Conservation (phyloP, 129 eudicot genomes). For the Lactuca saligna region DNA sequence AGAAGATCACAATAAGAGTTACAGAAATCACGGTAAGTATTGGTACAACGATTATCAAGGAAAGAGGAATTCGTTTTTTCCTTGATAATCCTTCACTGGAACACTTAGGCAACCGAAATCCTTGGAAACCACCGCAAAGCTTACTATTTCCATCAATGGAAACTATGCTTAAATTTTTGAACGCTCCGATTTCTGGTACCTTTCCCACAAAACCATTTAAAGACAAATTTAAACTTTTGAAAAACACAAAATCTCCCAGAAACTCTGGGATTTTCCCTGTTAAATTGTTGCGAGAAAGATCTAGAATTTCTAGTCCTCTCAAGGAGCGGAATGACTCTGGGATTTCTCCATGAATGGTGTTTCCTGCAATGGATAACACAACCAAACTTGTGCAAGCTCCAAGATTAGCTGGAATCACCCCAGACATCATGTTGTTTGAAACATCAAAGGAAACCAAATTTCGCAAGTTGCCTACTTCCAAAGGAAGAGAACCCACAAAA, state of each 20-base stretch:
- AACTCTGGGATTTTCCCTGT: constrained; percentile 10
- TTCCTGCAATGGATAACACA: not conserved
- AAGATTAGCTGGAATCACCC: constrained; percentile 20
- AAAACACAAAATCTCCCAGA: constrained; percentile 12
- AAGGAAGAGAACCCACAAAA: constrained; percentile 13
- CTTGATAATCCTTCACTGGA: not conserved
- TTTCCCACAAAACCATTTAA: constrained; percentile 31
- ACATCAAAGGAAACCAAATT: constrained; percentile 2
- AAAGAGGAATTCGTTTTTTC: not conserved
- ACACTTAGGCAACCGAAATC: constrained; percentile 21
- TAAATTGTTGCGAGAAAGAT: constrained; percentile 26
- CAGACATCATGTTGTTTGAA: constrained; percentile 21
- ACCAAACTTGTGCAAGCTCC: constrained; percentile 18
- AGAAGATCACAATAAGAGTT: not conserved
- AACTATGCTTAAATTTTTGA: constrained; percentile 11
- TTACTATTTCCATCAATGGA: constrained; percentile 16
- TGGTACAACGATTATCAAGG: not conserved
- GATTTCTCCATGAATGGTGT: constrained; percentile 17
- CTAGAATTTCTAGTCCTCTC: constrained; percentile 18
- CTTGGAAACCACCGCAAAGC: constrained; percentile 35
- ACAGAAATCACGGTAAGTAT: not conserved
- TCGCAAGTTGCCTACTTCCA: not conserved
- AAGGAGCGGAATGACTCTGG: constrained; percentile 7
- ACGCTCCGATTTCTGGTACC: constrained; percentile 24
- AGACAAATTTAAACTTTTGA: constrained; percentile 7